Conservation (phyloP, 495 filamentous ascomycete genomes). For the Neurospora terricola region DNA sequence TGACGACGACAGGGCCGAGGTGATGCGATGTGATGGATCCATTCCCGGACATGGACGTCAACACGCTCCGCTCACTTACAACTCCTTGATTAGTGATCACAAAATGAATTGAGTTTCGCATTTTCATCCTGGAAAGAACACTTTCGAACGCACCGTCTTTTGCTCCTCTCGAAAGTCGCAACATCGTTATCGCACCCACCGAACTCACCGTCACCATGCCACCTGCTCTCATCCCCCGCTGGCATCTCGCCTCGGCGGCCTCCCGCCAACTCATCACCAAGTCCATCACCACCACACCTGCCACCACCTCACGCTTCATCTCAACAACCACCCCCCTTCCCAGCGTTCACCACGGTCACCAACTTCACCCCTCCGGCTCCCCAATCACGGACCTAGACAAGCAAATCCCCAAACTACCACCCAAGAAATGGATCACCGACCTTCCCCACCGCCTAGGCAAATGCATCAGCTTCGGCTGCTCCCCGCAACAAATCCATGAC, state of each 20-base stretch:
- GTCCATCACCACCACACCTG: too few species aligned
- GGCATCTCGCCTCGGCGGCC: neutral
- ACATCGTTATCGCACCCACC: neutral
- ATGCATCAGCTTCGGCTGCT: constrained; percentile 73
- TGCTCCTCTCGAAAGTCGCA: neutral
- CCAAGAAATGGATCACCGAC: constrained; percentile 64
- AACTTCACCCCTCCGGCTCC: too few species aligned
- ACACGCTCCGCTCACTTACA: neutral
- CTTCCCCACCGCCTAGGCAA: constrained; percentile 66
- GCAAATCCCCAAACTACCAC: constrained; percentile 11
- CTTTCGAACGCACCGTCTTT: neutral
- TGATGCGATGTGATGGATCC: too few species aligned
- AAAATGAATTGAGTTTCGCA: neutral
- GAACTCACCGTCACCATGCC: neutral
- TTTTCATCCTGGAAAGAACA: neutral
- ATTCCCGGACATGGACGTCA: too few species aligned
- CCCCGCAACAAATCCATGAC: constrained; percentile 42
- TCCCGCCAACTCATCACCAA: too few species aligned
- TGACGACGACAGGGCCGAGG: neutral
- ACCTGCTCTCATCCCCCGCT: neutral
- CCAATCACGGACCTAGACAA: too few species aligned
- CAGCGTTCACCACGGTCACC: too few species aligned
- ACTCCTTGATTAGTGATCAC: neutral
- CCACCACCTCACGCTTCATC: neutral
- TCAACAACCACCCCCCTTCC: too few species aligned